phyloP scores from a whole-genome alignment of 208 protist genomes.

The Crithidia expoeki region DNA sequence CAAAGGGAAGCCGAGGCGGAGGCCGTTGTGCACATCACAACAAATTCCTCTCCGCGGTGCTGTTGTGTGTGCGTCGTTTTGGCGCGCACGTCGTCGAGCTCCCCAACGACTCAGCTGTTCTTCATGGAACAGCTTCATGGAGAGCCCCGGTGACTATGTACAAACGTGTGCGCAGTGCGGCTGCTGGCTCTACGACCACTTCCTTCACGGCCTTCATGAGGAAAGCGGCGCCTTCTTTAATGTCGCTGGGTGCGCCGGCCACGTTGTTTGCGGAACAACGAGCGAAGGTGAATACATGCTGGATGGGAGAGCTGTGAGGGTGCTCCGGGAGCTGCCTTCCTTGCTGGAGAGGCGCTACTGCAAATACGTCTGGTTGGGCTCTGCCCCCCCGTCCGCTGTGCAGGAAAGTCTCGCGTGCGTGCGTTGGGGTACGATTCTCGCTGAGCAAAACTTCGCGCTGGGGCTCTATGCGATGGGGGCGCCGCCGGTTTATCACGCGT shows the following conservation, averaged over 20 bases:
- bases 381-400: not conserved
- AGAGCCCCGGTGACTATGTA: slow-evolving; percentile 9
- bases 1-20: slow-evolving; percentile 2
- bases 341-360: slow-evolving; percentile 21
- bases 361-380: slow-evolving; percentile 20
- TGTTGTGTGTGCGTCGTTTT: slow-evolving; percentile 28
- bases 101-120: slow-evolving; percentile 41
- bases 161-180: slow-evolving; percentile 22
- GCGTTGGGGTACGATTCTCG: slow-evolving; percentile 4
- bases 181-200: slow-evolving; percentile 10
- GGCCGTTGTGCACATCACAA: slow-evolving; percentile 20
- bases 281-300: slow-evolving; percentile 17
- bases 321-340: slow-evolving; percentile 19
- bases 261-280: slow-evolving; percentile 26
- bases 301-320: not conserved
- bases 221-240: slow-evolving; percentile 26
- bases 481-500: not conserved
- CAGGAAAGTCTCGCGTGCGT: not conserved
- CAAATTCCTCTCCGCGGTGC: slow-evolving; percentile 44
- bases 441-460: not conserved
- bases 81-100: slow-evolving; percentile 38
- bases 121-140: slow-evolving; percentile 48
- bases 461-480: slow-evolving; percentile 9
- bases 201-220: not conserved
- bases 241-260: slow-evolving; percentile 10